phyloP scores from a whole-genome alignment of 768 basidiomycete species.

The Lactarius sanguifluus region DNA sequence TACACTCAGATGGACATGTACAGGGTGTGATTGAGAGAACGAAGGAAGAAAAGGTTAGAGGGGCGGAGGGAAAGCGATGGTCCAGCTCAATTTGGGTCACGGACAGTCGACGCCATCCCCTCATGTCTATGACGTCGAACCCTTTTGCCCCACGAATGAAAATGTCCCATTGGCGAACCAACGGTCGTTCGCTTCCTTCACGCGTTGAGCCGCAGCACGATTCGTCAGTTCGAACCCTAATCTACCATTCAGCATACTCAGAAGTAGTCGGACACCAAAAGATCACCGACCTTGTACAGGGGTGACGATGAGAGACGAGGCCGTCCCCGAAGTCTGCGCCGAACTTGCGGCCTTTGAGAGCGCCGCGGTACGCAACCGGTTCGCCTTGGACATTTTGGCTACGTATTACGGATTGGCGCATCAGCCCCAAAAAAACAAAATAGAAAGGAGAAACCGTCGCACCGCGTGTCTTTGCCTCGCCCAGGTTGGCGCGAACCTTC shows the following conservation, averaged over 20 bases:
- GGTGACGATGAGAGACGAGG: slow-evolving; percentile 91
- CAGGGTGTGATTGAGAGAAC: no score
- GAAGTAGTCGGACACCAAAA: neutral
- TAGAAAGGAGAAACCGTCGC: slow-evolving; percentile 32
- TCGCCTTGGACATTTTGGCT: slow-evolving; percentile 97
- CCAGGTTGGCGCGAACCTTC: slow-evolving; percentile 83
- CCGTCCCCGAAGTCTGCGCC: slow-evolving; percentile 68
- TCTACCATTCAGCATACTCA: slow-evolving; percentile 8
- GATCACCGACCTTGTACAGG: slow-evolving; percentile 82
- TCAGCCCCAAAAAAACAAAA: slow-evolving; percentile 13
- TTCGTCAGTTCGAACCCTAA: slow-evolving; percentile 94
- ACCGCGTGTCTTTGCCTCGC: slow-evolving; percentile 93
- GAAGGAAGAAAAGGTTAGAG: no score
- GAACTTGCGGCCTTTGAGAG: slow-evolving; percentile 73
- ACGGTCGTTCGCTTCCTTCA: slow-evolving; percentile 93
- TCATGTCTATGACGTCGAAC: slow-evolving; percentile 31
- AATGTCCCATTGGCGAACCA: slow-evolving; percentile 93
- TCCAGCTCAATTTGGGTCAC: no score
- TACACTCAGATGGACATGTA: no score
- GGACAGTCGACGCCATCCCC: neutral
- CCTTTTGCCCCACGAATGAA: slow-evolving; percentile 69
- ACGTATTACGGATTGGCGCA: slow-evolving; percentile 21
- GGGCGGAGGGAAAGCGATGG: neutral
- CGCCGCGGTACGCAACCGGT: slow-evolving; percentile 85
- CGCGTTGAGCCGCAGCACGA: slow-evolving; percentile 79